phyloP scores from a whole-genome alignment of 192 early-diverging fungal genomes.

The Dissophora ornata region DNA sequence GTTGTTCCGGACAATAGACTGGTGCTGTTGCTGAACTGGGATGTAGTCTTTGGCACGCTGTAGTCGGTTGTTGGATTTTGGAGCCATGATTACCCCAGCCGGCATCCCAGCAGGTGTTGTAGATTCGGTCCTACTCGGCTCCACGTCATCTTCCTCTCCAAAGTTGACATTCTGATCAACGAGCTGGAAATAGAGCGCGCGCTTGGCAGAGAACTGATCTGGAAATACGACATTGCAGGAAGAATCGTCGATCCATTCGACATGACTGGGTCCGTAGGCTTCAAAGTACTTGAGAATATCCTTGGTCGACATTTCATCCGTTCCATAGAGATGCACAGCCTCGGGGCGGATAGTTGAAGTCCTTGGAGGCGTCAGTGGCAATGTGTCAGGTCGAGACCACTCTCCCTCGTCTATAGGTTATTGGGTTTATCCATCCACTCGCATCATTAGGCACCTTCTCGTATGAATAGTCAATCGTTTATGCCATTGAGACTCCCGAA shows the following conservation, averaged over 20 bases:
- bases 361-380: constrained; percentile 42
- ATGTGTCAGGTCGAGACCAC: constrained; percentile 21
- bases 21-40: constrained; percentile 38
- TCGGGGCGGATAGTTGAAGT: constrained; percentile 43
- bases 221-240: constrained; percentile 55
- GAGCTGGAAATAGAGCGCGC: constrained; percentile 48
- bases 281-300: constrained; percentile 59
- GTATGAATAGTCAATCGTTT: too few relatives aligned
- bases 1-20: constrained; percentile 24
- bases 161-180: constrained; percentile 37
- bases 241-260: constrained; percentile 64
- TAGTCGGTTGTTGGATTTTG: constrained; percentile 37
- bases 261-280: constrained; percentile 43
- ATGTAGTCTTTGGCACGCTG: constrained; percentile 46
- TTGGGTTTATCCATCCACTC: neutral
- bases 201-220: constrained; percentile 41
- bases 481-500: too few relatives aligned
- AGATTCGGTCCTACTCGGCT: constrained; percentile 8
- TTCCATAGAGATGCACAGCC: constrained; percentile 56
- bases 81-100: constrained; percentile 2
- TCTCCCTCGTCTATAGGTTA: constrained; percentile 34
- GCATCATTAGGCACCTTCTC: too few relatives aligned
- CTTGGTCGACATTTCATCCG: constrained; percentile 61
- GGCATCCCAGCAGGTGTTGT: neutral
- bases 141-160: constrained; percentile 43